Percentiles rank a stretch among this genome's conserved stretches.
Conservation (phyloP, 2,329 filamentous ascomycete genomes). For the Thermothelomyces thermophilus region DNA sequence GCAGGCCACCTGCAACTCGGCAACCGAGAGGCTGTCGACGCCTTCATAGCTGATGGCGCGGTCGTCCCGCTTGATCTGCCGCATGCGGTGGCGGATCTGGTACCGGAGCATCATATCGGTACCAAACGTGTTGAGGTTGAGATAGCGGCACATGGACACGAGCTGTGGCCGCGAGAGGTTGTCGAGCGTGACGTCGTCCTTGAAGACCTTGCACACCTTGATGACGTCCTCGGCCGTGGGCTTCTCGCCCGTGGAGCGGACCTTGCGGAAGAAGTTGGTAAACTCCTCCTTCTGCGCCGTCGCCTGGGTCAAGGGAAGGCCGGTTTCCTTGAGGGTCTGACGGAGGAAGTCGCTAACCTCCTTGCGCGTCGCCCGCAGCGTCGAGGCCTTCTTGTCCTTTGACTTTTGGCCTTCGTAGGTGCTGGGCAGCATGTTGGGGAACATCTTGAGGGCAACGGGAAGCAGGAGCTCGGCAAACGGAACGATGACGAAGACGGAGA, state of each 20-base stretch:
- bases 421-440: slow-evolving; percentile 95
- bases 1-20: slow-evolving; percentile 86
- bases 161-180: slow-evolving; percentile 93
- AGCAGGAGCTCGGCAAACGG: slow-evolving; percentile 92
- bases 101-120: slow-evolving; percentile 98
- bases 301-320: slow-evolving; percentile 74
- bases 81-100: slow-evolving; percentile 94
- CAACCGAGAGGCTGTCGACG: slow-evolving; percentile 85
- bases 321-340: slow-evolving; percentile 86
- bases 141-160: slow-evolving; percentile 96
- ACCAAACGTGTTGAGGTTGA: slow-evolving; percentile 95
- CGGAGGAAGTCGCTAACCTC: slow-evolving; percentile 89
- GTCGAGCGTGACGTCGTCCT: slow-evolving; percentile 93
- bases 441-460: slow-evolving; percentile 84
- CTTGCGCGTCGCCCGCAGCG: slow-evolving; percentile 77
- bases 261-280: slow-evolving; percentile 92
- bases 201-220: slow-evolving; percentile 98
- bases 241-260: slow-evolving; percentile 82
- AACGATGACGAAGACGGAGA: slow-evolving; percentile 94
- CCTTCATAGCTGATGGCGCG: slow-evolving; percentile 90
- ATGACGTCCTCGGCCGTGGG: slow-evolving; percentile 89
- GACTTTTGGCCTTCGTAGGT: slow-evolving; percentile 91
- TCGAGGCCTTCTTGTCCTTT: slow-evolving; percentile 80
- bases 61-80: slow-evolving; percentile 98
- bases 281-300: slow-evolving; percentile 93